A percentile compares a stretch with the other conserved stretches of the same genome.
Evolutionary conservation across 139 green algal species (phyloP).

Genomic region (Chlorella sp.): DNA sequence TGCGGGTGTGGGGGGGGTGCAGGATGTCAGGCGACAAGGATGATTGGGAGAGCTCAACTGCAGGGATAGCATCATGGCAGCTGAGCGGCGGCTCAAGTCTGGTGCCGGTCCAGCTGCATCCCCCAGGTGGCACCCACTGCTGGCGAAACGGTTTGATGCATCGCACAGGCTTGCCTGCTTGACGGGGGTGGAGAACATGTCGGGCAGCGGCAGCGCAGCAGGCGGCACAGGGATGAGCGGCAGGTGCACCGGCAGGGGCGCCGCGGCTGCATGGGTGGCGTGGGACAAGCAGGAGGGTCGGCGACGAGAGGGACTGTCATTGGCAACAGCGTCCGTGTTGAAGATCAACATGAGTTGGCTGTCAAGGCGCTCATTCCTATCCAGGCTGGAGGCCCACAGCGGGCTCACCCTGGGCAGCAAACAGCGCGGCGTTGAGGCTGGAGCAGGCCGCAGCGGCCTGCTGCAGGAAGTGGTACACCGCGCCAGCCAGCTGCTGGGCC

Average conservation of each 20-base stretch:
- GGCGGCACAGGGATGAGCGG: conserved; percentile 4
- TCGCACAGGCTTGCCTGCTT: neutral
- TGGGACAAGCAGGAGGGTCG: neutral
- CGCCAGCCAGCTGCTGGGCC: neutral
- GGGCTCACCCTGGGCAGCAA: neutral
- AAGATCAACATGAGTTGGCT: no score
- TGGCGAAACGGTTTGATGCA: no score
- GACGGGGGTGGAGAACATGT: neutral
- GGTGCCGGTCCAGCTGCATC: no score
- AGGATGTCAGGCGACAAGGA: no score
- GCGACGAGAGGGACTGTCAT: neutral
- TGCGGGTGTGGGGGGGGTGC: no score
- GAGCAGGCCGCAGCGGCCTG: neutral
- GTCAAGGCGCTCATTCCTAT: no score
- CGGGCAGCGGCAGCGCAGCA: neutral
- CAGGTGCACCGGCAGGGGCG: neutral
- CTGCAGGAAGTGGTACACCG: neutral
- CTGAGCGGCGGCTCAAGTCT: no score
- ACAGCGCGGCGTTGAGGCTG: neutral
- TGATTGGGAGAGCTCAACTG: no score
- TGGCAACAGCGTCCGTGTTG: no score
- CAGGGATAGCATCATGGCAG: no score
- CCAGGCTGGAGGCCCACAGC: no score
- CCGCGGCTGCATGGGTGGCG: neutral
- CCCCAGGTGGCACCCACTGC: no score